Percentiles rank a stretch among this genome's conserved stretches.
These are phyloP conservation scores for Chamaecyparis obtusa DNA, from an alignment of 75 land plant species.

Conservation along the genomic window DNA sequence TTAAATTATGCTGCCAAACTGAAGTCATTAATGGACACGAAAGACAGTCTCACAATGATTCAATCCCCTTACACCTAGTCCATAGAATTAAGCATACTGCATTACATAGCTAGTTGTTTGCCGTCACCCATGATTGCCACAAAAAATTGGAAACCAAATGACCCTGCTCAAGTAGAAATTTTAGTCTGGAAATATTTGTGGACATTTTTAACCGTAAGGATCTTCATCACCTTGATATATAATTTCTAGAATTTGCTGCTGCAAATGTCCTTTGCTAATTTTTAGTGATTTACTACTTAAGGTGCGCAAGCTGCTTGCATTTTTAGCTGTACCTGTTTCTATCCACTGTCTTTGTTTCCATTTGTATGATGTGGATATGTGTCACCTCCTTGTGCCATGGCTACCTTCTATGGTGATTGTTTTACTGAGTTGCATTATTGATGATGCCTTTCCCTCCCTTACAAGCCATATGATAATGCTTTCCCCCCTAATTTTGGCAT, in stretches of 20 bases:
- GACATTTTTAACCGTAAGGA: neutral
- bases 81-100: neutral
- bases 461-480: neutral
- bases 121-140: neutral
- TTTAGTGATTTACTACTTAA: neutral
- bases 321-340: neutral
- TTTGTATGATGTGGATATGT: neutral
- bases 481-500: neutral
- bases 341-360: neutral
- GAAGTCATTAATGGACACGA: neutral
- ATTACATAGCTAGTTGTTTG: neutral
- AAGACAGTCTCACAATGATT: neutral
- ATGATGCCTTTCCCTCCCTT: neutral
- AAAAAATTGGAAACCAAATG: neutral
- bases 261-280: neutral
- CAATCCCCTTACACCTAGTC: neutral
- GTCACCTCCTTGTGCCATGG: neutral
- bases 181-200: neutral
- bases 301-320: neutral
- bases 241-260: neutral
- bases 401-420: neutral
- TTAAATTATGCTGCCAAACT: neutral
- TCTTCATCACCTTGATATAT: neutral
- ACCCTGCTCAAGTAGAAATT: neutral
- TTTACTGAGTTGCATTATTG: neutral